Percentiles rank a stretch among this genome's conserved stretches.
These are phyloP conservation scores for Nemania sp. DNA, from an alignment of 2,329 filamentous ascomycete genomes.

Conservation along the genomic window DNA sequence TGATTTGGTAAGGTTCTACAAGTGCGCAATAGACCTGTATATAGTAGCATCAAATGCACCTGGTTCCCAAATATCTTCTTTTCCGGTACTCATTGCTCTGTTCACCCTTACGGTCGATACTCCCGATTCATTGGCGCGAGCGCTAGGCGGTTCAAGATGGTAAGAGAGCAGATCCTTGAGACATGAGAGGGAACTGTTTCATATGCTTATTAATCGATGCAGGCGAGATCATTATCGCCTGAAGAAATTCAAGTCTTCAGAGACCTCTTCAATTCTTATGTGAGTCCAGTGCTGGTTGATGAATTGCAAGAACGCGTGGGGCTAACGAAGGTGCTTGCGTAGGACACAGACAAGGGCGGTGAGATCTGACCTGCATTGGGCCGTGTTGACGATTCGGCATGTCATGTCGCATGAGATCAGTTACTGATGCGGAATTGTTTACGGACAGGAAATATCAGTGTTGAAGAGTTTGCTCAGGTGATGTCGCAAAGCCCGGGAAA, in stretches of 20 bases:
- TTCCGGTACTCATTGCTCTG: background rate
- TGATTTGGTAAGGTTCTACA: background rate
- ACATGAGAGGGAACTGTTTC: background rate
- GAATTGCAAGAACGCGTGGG: background rate
- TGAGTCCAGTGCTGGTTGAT: conserved; percentile 19
- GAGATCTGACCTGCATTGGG: conserved; percentile 7
- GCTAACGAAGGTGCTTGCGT: background rate
- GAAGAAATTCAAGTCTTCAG: conserved; percentile 39
- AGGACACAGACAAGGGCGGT: conserved; percentile 38
- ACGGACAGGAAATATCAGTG: conserved; percentile 40
- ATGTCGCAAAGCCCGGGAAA: conserved; percentile 41
- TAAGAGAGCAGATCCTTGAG: background rate
- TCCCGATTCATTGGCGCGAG: background rate
- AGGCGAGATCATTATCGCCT: conserved; percentile 32
- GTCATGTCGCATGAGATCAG: too few relatives aligned
- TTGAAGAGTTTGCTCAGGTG: conserved; percentile 44
- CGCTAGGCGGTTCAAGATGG: background rate
- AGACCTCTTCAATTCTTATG: conserved; percentile 38
- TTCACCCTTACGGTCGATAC: background rate
- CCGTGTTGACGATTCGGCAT: background rate
- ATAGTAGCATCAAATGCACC: background rate
- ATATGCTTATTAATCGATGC: background rate
- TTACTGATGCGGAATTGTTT: background rate
- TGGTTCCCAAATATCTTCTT: too few relatives aligned
- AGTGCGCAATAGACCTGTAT: too few relatives aligned